Conservation (phyloP, 2,329 filamentous ascomycete species). For the Paraphoma sp. region DNA sequence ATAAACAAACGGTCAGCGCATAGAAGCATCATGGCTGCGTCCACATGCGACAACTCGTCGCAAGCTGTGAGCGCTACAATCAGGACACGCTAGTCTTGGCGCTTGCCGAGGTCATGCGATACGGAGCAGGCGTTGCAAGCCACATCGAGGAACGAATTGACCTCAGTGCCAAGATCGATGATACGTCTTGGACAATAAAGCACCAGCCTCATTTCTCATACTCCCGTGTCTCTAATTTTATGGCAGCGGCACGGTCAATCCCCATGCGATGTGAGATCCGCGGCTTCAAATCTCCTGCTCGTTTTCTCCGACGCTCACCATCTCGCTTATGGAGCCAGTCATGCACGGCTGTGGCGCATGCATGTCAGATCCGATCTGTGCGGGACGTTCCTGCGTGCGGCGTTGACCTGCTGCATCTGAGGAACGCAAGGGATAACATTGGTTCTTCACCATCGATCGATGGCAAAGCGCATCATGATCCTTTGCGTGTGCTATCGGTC, state of each 20-base stretch:
- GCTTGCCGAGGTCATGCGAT: slow-evolving; percentile 2
- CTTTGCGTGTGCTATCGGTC: not conserved
- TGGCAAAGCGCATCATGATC: not conserved
- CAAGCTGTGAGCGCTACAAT: slow-evolving; percentile 7
- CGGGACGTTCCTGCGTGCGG: slow-evolving; percentile 9
- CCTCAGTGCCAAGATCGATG: not conserved
- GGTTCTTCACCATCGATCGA: not conserved
- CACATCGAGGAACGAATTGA: not conserved
- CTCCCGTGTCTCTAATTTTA: not conserved
- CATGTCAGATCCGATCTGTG: slow-evolving; percentile 10
- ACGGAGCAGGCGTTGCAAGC: slow-evolving; percentile 7
- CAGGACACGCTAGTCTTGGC: not conserved
- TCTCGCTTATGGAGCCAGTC: slow-evolving; percentile 23
- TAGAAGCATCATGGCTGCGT: not conserved
- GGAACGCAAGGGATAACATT: not conserved
- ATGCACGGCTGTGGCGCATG: slow-evolving; percentile 9
- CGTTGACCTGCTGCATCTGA: slow-evolving; percentile 1
- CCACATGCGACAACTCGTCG: slow-evolving; percentile 9
- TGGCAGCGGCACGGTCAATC: not conserved
- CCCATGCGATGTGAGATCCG: slow-evolving; percentile 12
- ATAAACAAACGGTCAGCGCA: slow-evolving; percentile 1
- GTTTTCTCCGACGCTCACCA: slow-evolving; percentile 17
- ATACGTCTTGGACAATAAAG: slow-evolving; percentile 5
- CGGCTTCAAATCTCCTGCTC: slow-evolving; percentile 18
- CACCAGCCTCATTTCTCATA: not conserved